Base-by-base conservation (phyloP, 2,329 filamentous ascomycete genomes). In the Cryphonectria radicalis region DNA sequence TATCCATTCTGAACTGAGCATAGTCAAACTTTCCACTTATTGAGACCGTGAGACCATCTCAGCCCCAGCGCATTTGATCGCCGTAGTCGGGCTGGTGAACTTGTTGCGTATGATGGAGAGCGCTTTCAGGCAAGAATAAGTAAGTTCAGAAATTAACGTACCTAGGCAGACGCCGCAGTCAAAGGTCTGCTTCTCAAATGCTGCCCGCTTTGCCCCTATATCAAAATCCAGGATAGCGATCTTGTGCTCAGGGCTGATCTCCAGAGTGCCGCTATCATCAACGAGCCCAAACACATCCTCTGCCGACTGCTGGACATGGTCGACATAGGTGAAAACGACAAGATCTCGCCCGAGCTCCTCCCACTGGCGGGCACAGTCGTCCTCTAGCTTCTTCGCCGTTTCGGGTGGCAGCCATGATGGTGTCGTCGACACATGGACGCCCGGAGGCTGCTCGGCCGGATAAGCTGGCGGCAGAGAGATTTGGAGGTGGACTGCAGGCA, bases 111-210 rank as follows among this genome's bases (percentile, higher is more conserved):
- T 35, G 13, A n/a, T 19, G 6, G 14, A 59, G 25, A 4, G 13
- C 17, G 35, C 13, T 19, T 37, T 46, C 35, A 46, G 40, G 37
- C 35, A 13, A 8, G 28, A 3, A n/a, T 11, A 17, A n/a, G 7
- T 8, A 46, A 37, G 28, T 32, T 28, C 3, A 11, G 37, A 7
- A 35, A 13, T 11, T 0, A n/a, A 74, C 83, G 70, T 81, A 89
- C 87, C 87, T 63, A 98, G 82, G 78, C 95, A 98, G 64, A 98
- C 88, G 1, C 92, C 93, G 75, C 95, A 98, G 67, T 95, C 90
- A 78, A 96, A 98, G 0, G 93, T 97, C 76, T 91, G 92, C 75
- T 89, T 90, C 72, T 96, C 91, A 78, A 98, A 98, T 0, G 90
- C 89, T 32, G 89, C 88, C 69, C 89, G 88, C 77, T 92, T 92